Base-by-base conservation (phyloP, 2,329 filamentous ascomycete species). In the Tympanopsis confertula region DNA sequence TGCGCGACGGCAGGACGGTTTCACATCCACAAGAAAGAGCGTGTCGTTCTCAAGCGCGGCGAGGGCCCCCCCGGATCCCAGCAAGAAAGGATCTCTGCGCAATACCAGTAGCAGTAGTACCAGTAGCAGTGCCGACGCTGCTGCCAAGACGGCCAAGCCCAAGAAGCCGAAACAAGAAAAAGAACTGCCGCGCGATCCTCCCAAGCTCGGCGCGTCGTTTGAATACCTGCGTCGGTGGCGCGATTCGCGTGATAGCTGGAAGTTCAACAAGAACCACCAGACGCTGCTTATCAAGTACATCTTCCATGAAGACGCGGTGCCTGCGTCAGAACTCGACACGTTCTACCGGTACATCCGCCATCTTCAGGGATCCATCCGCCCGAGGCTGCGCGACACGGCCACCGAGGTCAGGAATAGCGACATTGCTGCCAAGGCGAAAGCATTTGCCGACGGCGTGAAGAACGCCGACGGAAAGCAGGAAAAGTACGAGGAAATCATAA, bases 221-320 rank as follows among this genome's bases (percentile, higher is more conserved):
- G 68, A 74, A 38, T 95, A 95, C 55, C 71, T 95, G 33, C 69
- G 69, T 35, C 76, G 80, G 53, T 94, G 87, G 69, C 69, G 84
- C 58, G 71, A 70, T 39, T 71, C 78, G 42, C 78, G 78, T 41
- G 65, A 70, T 7, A 68, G 67, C 47, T 96, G 89, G 89, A 95
- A 94, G 58, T 96, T 95, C 66, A 94, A 93, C 65, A 95, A 95
- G 63, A 88, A 86, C 48, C 78, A 86, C 53, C 88, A 95, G 58
- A 85, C 80, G 38, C 76, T 85, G 47, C 67, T 95, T 12, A 74
- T 95, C 53, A 89, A 91, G 57, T 78, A 93, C 63, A 62, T 83
- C 35, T 85, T 93, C 54, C 78, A 84, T 47, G 62, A 77, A 45
- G 73, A 78, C 48, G 71, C 74, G 32, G 73, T 95, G 32, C 85